Base-by-base conservation (phyloP, 148 eudicot species). In the Heliamphora exappendiculata region DNA sequence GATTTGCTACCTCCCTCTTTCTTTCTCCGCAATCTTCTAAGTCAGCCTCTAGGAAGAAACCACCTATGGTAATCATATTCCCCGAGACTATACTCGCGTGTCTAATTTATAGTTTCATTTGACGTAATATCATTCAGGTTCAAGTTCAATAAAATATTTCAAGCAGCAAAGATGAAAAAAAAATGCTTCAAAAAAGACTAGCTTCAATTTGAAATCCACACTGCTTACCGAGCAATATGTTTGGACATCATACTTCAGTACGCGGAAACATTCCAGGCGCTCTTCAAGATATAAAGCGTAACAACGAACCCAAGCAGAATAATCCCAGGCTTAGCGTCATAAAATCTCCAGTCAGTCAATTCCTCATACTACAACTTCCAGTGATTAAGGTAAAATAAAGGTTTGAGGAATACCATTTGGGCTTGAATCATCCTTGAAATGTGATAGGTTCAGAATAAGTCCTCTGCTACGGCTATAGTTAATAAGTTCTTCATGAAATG, bases 361-460 rank as follows among this genome's bases (percentile, higher is more conserved):
- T 5, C 31, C 60, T 29, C 37, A 59, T 70, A 11, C 0, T 8
- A 74, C 62, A 31, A 10, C 42, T 3, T 3, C 10, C 2, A 9
- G 24, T 22, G n/a, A 70, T 33, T 33, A 50, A 47, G 5, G 55
- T 16, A 22, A 70, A 50, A 41, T 0, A 11, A 4, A 42, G 24
- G 31, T 68, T 17, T 66, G 55, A 63, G 20, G 7, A 74, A 45
- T 83, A 95, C 98, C 98, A 77, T 78, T 86, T 41, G 97, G 90
- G 83, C 98, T 91, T 39, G 98, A 95, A 84, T 95, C 98, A 68
- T 95, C 98, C 84, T 89, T 92, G 80, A 95, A 95, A 85, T 95
- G 96, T 24, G 93, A 82, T 88, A 95, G 78, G 86, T 95, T 95
- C 78, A 91, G 90, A 88, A 95, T 85, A 82, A 88, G 98, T 74